Conservation (phyloP, 345 rosid genomes). For the Clausena lansium region DNA sequence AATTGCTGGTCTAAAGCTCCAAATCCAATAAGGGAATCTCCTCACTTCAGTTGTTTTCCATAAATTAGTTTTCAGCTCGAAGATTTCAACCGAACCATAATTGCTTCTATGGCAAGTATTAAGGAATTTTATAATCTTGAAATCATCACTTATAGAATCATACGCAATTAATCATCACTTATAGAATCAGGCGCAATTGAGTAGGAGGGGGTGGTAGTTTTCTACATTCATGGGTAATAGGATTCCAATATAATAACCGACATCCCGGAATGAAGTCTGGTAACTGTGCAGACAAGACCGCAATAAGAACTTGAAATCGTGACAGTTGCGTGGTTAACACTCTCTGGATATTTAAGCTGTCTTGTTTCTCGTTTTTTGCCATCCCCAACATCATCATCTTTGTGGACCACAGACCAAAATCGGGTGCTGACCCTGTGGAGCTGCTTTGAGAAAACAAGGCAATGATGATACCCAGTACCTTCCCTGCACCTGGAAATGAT, state of each 20-base stretch:
- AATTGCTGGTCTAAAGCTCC: too few species aligned
- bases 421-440: too few species aligned
- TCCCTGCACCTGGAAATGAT: too few species aligned
- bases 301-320: neutral
- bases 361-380: neutral
- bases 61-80: too few species aligned
- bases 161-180: neutral
- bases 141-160: neutral
- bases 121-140: too few species aligned
- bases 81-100: too few species aligned
- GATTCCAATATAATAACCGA: neutral
- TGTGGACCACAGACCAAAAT: too few species aligned
- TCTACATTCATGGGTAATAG: neutral
- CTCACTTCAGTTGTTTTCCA: too few species aligned
- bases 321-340: neutral
- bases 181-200: too few species aligned
- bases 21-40: too few species aligned
- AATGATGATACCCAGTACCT: too few species aligned
- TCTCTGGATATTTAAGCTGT: neutral
- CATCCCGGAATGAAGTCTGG: neutral
- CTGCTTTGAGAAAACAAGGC: too few species aligned
- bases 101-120: neutral
- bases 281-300: neutral
- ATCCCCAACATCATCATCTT: neutral
- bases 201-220: neutral